Evolutionary conservation across 495 filamentous ascomycete species (phyloP).

Genomic region (Penicillium canariense): DNA sequence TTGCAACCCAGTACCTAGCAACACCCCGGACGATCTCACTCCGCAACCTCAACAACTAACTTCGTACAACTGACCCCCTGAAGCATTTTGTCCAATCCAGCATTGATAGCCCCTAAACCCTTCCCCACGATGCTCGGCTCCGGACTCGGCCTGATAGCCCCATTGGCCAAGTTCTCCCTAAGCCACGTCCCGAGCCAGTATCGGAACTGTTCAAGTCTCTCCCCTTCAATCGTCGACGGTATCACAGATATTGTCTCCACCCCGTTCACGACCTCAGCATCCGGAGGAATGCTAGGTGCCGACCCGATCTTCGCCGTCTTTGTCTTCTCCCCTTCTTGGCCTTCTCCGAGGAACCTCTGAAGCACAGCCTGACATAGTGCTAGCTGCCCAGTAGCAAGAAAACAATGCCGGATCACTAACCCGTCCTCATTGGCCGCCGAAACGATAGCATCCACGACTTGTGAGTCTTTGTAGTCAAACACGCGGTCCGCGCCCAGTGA

Average conservation of each 20-base stretch:
- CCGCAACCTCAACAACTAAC: constrained; percentile 44
- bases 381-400: constrained; percentile 39
- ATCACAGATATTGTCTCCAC: constrained; percentile 43
- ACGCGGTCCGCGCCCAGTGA: constrained; percentile 46
- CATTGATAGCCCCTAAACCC: constrained; percentile 43
- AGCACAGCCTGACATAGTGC: constrained; percentile 36
- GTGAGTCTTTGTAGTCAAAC: constrained; percentile 49
- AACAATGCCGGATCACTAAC: constrained; percentile 38
- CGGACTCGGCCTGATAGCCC: constrained; percentile 45
- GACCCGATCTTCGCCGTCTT: constrained; percentile 38
- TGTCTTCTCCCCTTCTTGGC: constrained; percentile 3
- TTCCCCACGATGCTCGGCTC: constrained; percentile 41
- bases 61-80: constrained; percentile 49
- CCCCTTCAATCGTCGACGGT: constrained; percentile 31
- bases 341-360: constrained; percentile 29
- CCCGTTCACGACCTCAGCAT: constrained; percentile 31
- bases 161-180: constrained; percentile 38
- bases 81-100: constrained; percentile 40
- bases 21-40: too few relatives aligned
- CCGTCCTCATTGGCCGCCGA: constrained; percentile 40
- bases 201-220: constrained; percentile 36
- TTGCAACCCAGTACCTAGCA: too few relatives aligned
- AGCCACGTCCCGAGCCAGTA: constrained; percentile 45
- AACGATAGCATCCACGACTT: constrained; percentile 44
- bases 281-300: constrained; percentile 30